A percentile compares a stretch with the other conserved stretches of the same genome.
These are phyloP conservation scores for Fusarium anguioides DNA, from an alignment of 2,329 filamentous ascomycete genomes.

Conservation along the genomic window DNA sequence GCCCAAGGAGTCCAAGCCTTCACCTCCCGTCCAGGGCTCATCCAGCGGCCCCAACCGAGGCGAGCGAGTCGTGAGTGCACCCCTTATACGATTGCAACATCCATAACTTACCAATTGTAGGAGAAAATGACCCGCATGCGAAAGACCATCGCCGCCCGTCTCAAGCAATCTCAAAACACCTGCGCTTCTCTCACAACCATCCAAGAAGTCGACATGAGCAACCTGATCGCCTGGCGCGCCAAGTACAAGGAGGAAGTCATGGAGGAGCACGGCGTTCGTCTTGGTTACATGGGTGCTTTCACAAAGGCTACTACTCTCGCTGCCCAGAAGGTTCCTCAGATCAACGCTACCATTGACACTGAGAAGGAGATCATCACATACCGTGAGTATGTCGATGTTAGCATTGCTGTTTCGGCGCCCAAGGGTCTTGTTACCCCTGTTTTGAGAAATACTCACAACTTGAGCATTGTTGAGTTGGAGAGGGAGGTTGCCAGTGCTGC, in stretches of 20 bases:
- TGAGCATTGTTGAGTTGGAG: constrained; percentile 49
- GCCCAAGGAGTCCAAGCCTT: constrained; percentile 25
- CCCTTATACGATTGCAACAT: accelerated
- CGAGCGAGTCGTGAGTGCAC: constrained; percentile 38
- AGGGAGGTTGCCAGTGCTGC: constrained; percentile 73
- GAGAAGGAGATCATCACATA: constrained; percentile 67
- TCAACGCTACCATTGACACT: constrained; percentile 70
- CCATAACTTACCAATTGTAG: constrained; percentile 20
- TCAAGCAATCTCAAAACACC: constrained; percentile 75
- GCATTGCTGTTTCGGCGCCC: constrained; percentile 78
- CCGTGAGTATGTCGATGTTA: constrained; percentile 78
- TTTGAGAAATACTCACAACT: constrained; percentile 70
- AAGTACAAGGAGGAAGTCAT: constrained; percentile 69
- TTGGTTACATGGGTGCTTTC: constrained; percentile 81
- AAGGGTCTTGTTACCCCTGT: constrained; percentile 80
- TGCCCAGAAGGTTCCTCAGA: constrained; percentile 74
- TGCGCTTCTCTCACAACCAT: constrained; percentile 76
- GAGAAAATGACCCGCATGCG: constrained; percentile 72
- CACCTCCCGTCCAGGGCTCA: constrained; percentile 13
- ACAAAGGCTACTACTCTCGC: constrained; percentile 77
- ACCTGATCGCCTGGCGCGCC: constrained; percentile 71
- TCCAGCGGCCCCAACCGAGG: constrained; percentile 20
- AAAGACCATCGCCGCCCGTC: constrained; percentile 77
- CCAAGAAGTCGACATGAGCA: constrained; percentile 62
- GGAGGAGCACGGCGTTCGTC: constrained; percentile 49